phyloP scores from a whole-genome alignment of 805 yeast species.

The Torulaspora microellipsoides region DNA sequence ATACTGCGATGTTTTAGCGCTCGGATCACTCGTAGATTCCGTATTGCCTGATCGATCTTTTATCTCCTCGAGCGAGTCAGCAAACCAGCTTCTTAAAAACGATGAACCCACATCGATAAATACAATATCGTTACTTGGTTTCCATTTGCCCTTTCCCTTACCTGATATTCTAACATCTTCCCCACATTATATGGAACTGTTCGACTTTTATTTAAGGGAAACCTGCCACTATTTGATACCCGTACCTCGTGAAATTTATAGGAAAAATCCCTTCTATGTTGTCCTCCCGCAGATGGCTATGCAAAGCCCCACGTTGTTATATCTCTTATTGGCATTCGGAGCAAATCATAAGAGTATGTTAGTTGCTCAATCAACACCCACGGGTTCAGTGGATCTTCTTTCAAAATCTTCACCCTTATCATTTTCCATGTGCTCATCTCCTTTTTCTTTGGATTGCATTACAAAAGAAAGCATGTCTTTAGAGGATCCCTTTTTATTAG shows the following conservation, averaged over 20 bases:
- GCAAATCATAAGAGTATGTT: conserved; percentile 38
- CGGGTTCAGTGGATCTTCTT: neutral
- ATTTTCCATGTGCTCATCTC: neutral
- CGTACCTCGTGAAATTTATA: conserved; percentile 52
- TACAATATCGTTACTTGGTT: conserved; percentile 30
- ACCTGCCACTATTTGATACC: conserved; percentile 63
- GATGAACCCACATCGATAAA: neutral
- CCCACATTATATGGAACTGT: conserved; percentile 55
- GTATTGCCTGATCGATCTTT: neutral
- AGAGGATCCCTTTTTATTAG: neutral
- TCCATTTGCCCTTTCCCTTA: conserved; percentile 38
- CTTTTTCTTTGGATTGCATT: conserved; percentile 25
- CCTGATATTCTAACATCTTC: conserved; percentile 59
- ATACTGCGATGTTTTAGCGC: neutral
- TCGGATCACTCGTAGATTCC: neutral
- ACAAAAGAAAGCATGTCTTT: neutral
- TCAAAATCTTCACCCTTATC: neutral
- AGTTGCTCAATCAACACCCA: neutral
- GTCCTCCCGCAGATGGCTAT: conserved; percentile 66
- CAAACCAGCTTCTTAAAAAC: neutral
- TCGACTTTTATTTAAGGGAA: conserved; percentile 57
- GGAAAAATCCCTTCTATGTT: conserved; percentile 60
- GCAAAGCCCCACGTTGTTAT: conserved; percentile 47
- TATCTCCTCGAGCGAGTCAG: no score
- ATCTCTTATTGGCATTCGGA: conserved; percentile 51